phyloP scores from a whole-genome alignment of 768 basidiomycete species.

The Podaxis carcinomalis region DNA sequence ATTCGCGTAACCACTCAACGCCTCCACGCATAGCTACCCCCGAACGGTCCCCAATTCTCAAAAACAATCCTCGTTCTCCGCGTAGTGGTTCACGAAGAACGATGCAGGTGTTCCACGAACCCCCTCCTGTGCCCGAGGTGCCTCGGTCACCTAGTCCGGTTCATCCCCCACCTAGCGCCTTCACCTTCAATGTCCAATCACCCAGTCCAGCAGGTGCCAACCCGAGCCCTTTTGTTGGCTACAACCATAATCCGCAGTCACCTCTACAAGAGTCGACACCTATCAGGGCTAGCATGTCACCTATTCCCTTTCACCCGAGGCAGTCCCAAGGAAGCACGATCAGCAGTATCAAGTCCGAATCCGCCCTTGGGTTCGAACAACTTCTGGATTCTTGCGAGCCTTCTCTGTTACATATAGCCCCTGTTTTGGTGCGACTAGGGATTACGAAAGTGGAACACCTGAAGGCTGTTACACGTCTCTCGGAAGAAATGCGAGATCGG shows the following conservation, averaged over 20 bases:
- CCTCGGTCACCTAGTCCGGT: not conserved
- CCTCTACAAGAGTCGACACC: constrained; percentile 22
- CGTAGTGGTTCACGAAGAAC: constrained; percentile 1
- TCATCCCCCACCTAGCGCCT: not conserved
- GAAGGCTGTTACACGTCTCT: constrained; percentile 54
- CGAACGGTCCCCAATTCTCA: not conserved
- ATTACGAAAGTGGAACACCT: constrained; percentile 59
- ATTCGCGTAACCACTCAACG: constrained; percentile 1
- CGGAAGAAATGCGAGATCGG: constrained; percentile 62
- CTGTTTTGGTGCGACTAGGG: constrained; percentile 52
- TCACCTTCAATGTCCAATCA: constrained; percentile 13
- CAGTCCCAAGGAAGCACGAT: constrained; percentile 32
- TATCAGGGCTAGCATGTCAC: constrained; percentile 22
- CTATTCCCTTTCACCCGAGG: constrained; percentile 31
- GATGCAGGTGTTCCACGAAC: not conserved
- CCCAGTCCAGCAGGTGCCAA: not conserved
- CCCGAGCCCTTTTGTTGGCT: not conserved
- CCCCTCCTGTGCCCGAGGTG: not conserved
- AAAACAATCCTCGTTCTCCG: constrained; percentile 5
- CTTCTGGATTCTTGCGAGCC: constrained; percentile 62
- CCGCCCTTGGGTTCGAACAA: constrained; percentile 40
- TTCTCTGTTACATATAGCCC: constrained; percentile 58
- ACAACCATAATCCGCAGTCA: constrained; percentile 9
- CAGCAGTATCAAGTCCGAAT: constrained; percentile 36
- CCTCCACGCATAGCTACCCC: constrained; percentile 12